A percentile compares a stretch with the other conserved stretches of the same genome.
Evolutionary conservation across 257 asterid species (phyloP).

Genomic region (Mentha longifolia): DNA sequence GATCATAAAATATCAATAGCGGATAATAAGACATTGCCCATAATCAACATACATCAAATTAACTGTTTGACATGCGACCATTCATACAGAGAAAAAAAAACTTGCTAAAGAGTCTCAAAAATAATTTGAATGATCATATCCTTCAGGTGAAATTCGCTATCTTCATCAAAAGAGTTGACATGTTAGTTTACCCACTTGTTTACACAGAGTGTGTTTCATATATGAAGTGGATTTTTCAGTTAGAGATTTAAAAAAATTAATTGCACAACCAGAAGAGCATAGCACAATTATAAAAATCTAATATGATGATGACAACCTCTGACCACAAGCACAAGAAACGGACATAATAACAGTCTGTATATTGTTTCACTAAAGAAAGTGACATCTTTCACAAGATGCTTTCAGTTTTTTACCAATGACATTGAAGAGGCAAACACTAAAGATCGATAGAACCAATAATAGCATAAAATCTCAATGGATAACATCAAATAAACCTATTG

Average conservation of each 20-base stretch:
- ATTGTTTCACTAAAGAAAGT: conserved; percentile 33
- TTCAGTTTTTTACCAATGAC: too few relatives aligned
- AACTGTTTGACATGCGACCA: too few relatives aligned
- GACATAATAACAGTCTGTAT: conserved; percentile 44
- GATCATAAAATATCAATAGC: conserved; percentile 32
- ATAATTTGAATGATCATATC: conserved; percentile 22
- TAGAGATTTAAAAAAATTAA: background rate
- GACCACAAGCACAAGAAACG: conserved; percentile 42
- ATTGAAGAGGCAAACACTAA: conserved; percentile 32
- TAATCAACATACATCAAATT: conserved; percentile 6
- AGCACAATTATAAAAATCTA: conserved; percentile 29
- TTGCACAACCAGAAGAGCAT: conserved; percentile 38
- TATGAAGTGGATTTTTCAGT: background rate
- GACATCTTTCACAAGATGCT: too few relatives aligned
- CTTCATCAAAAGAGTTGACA: conserved; percentile 28
- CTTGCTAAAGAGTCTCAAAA: background rate
- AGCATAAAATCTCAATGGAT: background rate
- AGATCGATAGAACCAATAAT: conserved; percentile 12
- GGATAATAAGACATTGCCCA: conserved; percentile 32
- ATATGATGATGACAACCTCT: conserved; percentile 39
- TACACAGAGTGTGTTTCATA: conserved; percentile 27
- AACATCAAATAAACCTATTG: conserved; percentile 15
- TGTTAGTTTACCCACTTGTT: conserved; percentile 39
- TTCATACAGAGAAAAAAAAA: conserved; percentile 11
- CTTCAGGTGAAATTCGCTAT: conserved; percentile 36